Base-by-base conservation (phyloP, 106 monocot genomes). In the Apostasia ramifera region DNA sequence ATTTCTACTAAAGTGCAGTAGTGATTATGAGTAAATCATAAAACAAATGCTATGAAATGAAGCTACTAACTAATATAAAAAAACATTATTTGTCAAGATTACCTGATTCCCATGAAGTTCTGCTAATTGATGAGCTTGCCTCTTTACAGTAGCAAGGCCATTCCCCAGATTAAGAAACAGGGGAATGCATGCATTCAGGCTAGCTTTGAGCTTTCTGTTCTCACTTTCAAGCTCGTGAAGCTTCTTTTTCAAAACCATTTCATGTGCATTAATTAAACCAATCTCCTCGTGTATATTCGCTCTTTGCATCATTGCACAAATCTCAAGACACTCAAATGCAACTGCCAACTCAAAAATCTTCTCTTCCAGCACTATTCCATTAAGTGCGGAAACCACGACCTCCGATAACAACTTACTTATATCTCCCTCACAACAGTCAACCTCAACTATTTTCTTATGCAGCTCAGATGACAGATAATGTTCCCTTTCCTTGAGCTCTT, bases 261-360 rank as follows among this genome's bases (percentile, higher is more conserved):
- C 44, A 63, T 69, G 69, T 4, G 60, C 71, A 67, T 68, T 78
- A 66, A 71, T 81, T 61, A 52, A 42, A 42, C 55, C 40, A 44
- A 88, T 57, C 61, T 81, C 87, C 68, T 88, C 79, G 44, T 74
- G 15, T 15, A 84, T 57, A 56, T 68, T 80, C 61, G 84, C 73
- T 44, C 48, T 82, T 58, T 87, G 74, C 61, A 78, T 69, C 68
- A 84, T 66, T 10, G 72, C 55, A 64, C 59, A 39, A 71, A 74
- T 84, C 73, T 82, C 73, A 64, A 86, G 78, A 39, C 80, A 70
- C 71, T 86, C 82, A 71, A 73, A 86, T 73, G 57, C 58, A 57
- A 73, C n/a, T 26, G 80, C 69, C 63, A 80, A 46, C 66, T 94
- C 86, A 46, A 82, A 53, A 48, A 87, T 63, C 76, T 87, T 82